Base-by-base conservation (phyloP, 176 grass and related monocot species). In the Triticum timopheevii region DNA sequence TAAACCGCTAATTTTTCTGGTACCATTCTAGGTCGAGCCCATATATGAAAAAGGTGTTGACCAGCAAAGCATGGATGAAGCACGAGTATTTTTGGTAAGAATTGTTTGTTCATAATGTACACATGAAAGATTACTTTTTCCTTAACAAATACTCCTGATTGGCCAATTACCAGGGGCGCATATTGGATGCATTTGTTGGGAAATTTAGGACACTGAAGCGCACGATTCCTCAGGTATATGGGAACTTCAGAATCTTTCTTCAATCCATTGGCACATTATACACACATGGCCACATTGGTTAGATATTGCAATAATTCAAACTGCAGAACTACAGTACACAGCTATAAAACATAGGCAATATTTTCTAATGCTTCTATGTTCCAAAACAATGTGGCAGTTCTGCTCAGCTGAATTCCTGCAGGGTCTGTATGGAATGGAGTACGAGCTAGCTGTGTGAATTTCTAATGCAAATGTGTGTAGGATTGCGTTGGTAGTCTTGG, bases 21-120 rank as follows among this genome's bases (percentile, higher is more conserved):
- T 89, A 54, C 27, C n/a, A 17, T 79, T 81, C 62, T 61, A 99
- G 97, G 97, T 99, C 52, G 97, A 99, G 87, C 97, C 97, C 56
- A 99, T 99, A 87, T 99, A 96, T 90, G 94, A 99, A 76, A 99
- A 99, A 84, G 97, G 97, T 79, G 83, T 96, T 69, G 94, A 99
- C 70, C 94, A 93, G 78, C 90, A 88, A 88, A 96, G 94, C 68
- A 99, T 99, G 97, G 94, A 99, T 44, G 90, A 96, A 96, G 97
- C 97, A 61, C 89, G 97, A 8, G 80, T 96, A 92, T 85, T 99
- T 68, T 91, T 99, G 97, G 97, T 96, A 91, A 78, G 76, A 89
- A 69, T 17, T 85, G 13, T 30, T 82, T 83, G 19, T 80, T 73
- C 23, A 42, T 59, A 62, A 79, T 44, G 49, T 73, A 72, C 31